Percentiles rank a stretch among this genome's conserved stretches.
Conservation (phyloP, 225 moss, liverwort and hornwort species). For the Pseudoscleropodium purum region DNA sequence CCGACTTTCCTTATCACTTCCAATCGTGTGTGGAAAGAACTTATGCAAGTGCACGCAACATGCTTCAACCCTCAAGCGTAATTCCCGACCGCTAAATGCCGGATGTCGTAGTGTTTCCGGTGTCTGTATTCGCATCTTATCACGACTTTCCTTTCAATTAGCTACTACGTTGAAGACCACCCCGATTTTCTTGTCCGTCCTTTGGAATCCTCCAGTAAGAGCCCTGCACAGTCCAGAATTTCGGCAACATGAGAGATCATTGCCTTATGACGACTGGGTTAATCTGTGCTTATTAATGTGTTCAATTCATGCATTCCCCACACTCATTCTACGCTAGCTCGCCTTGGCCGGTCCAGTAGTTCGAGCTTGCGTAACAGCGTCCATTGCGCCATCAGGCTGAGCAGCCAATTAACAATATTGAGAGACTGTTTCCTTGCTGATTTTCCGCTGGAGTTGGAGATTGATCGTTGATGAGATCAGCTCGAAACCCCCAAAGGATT, state of each 20-base stretch:
- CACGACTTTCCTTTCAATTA: neutral
- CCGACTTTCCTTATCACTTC: neutral
- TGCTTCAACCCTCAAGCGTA: neutral
- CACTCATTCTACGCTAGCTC: neutral
- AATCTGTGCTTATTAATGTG: neutral
- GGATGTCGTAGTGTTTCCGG: neutral
- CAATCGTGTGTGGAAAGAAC: neutral
- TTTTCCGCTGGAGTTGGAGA: too few species aligned
- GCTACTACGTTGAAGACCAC: neutral
- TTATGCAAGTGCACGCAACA: neutral
- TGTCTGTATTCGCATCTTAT: neutral
- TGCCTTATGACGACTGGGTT: neutral
- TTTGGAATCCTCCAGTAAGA: neutral
- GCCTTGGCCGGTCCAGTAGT: neutral
- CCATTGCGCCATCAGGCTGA: neutral
- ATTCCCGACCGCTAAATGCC: too few species aligned
- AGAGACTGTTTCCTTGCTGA: neutral
- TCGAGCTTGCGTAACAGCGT: neutral
- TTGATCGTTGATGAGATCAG: neutral
- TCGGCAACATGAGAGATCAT: neutral
- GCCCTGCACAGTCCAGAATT: neutral
- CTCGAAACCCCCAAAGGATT: neutral
- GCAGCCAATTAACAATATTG: neutral
- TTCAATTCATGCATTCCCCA: too few species aligned
- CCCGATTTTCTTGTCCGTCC: neutral